Conservation (phyloP, 1,284 basidiomycete genomes). For the Xerocomus amazonicus region DNA sequence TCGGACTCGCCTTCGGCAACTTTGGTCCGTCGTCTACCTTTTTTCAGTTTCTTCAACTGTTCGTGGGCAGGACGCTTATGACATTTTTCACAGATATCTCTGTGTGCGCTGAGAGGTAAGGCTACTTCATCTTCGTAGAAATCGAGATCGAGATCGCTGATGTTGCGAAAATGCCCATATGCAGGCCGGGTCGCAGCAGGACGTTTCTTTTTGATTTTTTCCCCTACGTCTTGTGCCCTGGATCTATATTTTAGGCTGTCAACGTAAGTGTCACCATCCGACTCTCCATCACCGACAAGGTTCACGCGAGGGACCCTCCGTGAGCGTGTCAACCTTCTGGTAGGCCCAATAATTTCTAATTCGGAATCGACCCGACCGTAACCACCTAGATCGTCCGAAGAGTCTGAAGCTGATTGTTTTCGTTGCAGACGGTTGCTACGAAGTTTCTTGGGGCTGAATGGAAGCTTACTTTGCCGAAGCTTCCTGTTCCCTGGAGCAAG, state of each 20-base stretch:
- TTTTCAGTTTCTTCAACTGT: conserved; percentile 44
- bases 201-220: conserved; percentile 34
- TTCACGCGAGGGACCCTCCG: conserved; percentile 36
- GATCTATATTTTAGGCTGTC: conserved; percentile 28
- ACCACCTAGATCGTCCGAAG: conserved; percentile 37
- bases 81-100: conserved; percentile 69
- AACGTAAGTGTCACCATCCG: conserved; percentile 33
- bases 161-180: conserved; percentile 62
- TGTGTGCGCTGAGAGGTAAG: conserved; percentile 54
- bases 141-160: conserved; percentile 57
- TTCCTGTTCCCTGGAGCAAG: conserved; percentile 10
- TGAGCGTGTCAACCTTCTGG: conserved; percentile 37
- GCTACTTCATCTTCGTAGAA: conserved; percentile 55
- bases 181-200: conserved; percentile 50
- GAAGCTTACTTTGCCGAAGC: conserved; percentile 36
- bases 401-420: conserved; percentile 37
- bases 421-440: conserved; percentile 31
- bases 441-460: conserved; percentile 63
- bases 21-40: conserved; percentile 37
- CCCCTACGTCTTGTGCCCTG: conserved; percentile 12
- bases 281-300: conserved; percentile 33
- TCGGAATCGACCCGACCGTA: conserved; percentile 37
- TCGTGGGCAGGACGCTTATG: conserved; percentile 55
- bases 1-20: conserved; percentile 38
- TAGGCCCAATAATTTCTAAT: conserved; percentile 25